phyloP scores from a whole-genome alignment of 805 yeast species.

The Metschnikowia bowlesiae region DNA sequence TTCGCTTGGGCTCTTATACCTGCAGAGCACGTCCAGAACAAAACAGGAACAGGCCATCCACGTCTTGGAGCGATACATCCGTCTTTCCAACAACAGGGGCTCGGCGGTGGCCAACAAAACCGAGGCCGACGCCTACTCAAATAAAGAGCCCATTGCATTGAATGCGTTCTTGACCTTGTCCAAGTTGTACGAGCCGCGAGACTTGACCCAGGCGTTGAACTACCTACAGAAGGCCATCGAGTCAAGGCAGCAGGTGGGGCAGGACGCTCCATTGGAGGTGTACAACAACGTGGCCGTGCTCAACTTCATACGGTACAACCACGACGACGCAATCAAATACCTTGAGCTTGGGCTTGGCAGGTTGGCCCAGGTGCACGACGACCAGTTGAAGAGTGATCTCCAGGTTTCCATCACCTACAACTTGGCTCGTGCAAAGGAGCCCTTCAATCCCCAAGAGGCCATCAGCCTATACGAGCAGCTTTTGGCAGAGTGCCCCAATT shows the following conservation, averaged over 20 bases:
- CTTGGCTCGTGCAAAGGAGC: conserved; percentile 70
- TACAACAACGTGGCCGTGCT: conserved; percentile 84
- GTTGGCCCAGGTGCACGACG: conserved; percentile 23
- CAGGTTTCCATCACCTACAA: conserved; percentile 48
- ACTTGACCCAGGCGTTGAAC: conserved; percentile 61
- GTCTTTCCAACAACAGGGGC: conserved; percentile 50
- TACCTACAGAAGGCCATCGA: conserved; percentile 61
- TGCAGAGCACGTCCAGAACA: conserved; percentile 41
- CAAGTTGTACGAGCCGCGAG: conserved; percentile 62
- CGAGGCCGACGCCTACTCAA: conserved; percentile 22
- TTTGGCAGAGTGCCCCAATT: conserved; percentile 59
- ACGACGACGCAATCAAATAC: conserved; percentile 50
- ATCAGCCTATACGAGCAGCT: conserved; percentile 49
- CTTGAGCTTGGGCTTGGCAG: conserved; percentile 49
- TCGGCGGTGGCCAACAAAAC: conserved; percentile 21
- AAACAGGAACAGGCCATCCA: conserved; percentile 53
- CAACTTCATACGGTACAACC: conserved; percentile 61
- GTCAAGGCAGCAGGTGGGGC: conserved; percentile 36
- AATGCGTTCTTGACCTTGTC: conserved; percentile 69
- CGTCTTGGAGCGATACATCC: conserved; percentile 65
- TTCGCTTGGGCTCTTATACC: conserved; percentile 70
- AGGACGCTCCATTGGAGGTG: conserved; percentile 54
- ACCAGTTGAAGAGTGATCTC: conserved; percentile 36
- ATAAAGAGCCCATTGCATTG: conserved; percentile 53
- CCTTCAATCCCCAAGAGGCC: conserved; percentile 32